Evolutionary conservation across 192 early-diverging fungal genomes (phyloP), one percentile per base, ranked within the genome.

Genomic region (Dispira simplex): DNA sequence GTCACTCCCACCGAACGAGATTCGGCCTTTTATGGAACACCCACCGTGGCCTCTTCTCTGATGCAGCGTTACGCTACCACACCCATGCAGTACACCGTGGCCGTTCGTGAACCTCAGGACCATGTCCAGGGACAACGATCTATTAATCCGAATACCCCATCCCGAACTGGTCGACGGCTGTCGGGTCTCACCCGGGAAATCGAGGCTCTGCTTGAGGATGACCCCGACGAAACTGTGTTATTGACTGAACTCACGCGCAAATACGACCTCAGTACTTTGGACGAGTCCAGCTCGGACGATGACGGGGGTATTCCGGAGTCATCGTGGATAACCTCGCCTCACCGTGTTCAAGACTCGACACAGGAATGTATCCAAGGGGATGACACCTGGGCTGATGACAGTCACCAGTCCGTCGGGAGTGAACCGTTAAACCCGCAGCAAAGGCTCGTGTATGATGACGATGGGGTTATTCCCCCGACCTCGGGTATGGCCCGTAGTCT

Each of bases 161-260:
- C 54, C 20, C 54, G 54, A 27, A 56, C 54, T 27, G n/a, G 27
- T 26, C 54, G 54, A 13, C 54, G 54, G 23, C 20, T 56, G 23
- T 56, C 54, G 25, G 54, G 18, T 14, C 25, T n/a, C n/a, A 56
- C 18, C 20, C 18, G 25, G 16, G 54, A 56, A 26, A n/a, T 56
- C 5, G 20, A 56, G 25, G 18, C 54, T 3, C 54, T 56, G 13
- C 25, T 56, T 20, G 18, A 25, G 12, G 54, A 56, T 20, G 54
- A 56, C 54, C 54, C 54, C 3, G 54, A 56, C 12, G 54, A 56
- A 25, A 56, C 54, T 13, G 25, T 56, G 12, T 3, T 56, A 26
- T 5, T 56, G 20, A 23, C 20, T 3, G n/a, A 56, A 20, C 20
- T 56, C 2, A 56, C 54, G 4, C 54, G 54, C 54, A 56, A 56